phyloP scores from a whole-genome alignment of 768 basidiomycete genomes.

The Tremella mesenterica region DNA sequence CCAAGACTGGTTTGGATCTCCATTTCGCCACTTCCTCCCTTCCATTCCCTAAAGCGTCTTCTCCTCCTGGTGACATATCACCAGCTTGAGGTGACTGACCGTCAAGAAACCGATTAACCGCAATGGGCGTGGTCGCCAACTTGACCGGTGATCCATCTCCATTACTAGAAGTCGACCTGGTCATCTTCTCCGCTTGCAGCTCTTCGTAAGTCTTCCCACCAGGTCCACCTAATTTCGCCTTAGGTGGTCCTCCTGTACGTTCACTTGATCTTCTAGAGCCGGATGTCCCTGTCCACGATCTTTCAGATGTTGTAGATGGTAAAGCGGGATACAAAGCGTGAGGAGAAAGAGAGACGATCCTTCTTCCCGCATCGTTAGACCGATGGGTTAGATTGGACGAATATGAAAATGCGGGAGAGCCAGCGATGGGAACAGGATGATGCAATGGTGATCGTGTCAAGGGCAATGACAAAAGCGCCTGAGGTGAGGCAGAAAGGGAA shows the following conservation, averaged over 20 bases:
- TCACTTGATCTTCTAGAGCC: neutral
- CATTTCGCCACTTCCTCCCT: too few relatives aligned
- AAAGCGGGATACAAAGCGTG: neutral
- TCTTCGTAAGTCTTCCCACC: slow-evolving; percentile 30
- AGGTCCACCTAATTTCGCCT: slow-evolving; percentile 28
- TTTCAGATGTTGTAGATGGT: neutral
- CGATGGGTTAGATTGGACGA: neutral
- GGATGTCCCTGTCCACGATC: neutral
- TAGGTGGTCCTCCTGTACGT: slow-evolving; percentile 17
- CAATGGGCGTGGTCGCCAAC: too few relatives aligned
- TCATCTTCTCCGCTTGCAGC: slow-evolving; percentile 6
- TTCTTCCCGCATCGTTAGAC: neutral
- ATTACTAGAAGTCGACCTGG: too few relatives aligned
- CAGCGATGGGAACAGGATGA: neutral
- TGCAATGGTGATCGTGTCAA: neutral
- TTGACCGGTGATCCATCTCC: too few relatives aligned
- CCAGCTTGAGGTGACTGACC: too few relatives aligned
- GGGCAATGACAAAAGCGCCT: neutral
- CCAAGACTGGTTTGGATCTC: too few relatives aligned
- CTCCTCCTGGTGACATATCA: too few relatives aligned
- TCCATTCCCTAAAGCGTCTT: too few relatives aligned
- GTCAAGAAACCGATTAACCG: too few relatives aligned
- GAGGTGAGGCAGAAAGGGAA: neutral
- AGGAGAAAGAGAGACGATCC: neutral
- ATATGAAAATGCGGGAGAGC: neutral